Base-by-base conservation (phyloP, 345 rosid genomes). In the Salix viminalis region DNA sequence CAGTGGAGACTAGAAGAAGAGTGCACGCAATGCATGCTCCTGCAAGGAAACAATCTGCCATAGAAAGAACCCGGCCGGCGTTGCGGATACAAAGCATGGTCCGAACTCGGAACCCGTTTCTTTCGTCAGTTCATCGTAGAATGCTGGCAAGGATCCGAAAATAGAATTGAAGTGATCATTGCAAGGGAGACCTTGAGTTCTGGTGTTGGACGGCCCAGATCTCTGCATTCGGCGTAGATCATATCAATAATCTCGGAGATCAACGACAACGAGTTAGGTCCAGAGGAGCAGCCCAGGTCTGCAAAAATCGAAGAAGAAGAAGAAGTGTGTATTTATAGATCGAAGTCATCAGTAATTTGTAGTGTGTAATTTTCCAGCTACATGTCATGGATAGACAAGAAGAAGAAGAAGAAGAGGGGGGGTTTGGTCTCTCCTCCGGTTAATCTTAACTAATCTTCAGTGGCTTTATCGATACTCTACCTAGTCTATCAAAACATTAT, bases 271-370 rank as follows among this genome's bases (percentile, higher is more conserved):
- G 89, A 60, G 76, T 91, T 94, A 0, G 96, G 94, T 67, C 96
- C 93, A 0, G 32, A 30, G 86, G 97, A 89, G 66, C 96, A 94
- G 66, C 98, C 98, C 80, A 94, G 73, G 76, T 94, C 98, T 7
- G 96, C 96, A 32, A 32, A 32, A 32, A 32, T 30, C 34, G 26
- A 24, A n/a, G n/a, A n/a, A n/a, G n/a, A n/a, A n/a, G n/a, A n/a
- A n/a, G n/a, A n/a, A n/a, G n/a, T n/a, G n/a, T n/a, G n/a, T n/a
- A n/a, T n/a, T 30, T 30, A 30, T 30, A 30, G 32, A 30, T 30
- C 32, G 32, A 30, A 30, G 32, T 30, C 32, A 4, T 30, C 32
- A 3, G 32, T 30, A 30, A 30, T 30, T 30, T 30, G 32, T 30
- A 30, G 30, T 30, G 32, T 30, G 32, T 30, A 30, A 30, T 30